A percentile compares a stretch with the other conserved stretches of the same genome.
phyloP scores from a whole-genome alignment of 768 basidiomycete genomes.

The Cystobasidium ongulense region DNA sequence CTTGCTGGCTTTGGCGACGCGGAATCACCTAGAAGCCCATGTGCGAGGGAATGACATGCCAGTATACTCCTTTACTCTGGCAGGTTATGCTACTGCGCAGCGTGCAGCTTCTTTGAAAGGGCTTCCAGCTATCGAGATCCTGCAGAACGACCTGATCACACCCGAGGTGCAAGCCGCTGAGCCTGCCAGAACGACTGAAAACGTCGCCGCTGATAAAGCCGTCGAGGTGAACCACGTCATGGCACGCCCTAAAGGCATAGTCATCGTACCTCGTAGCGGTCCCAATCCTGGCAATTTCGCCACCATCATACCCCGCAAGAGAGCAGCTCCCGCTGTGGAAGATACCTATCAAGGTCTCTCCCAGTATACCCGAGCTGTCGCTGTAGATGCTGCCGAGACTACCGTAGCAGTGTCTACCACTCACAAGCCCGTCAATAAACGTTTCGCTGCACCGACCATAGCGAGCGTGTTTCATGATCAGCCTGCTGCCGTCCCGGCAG shows the following conservation, averaged over 20 bases:
- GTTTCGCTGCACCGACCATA: neutral
- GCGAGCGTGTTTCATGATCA: neutral
- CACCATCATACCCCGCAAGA: neutral
- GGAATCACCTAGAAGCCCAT: neutral
- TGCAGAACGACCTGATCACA: neutral
- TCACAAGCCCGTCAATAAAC: neutral
- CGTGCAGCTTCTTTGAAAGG: neutral
- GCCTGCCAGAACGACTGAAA: neutral
- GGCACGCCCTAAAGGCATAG: neutral
- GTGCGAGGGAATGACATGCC: neutral
- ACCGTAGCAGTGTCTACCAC: neutral
- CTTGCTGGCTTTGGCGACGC: neutral
- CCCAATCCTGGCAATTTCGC: neutral
- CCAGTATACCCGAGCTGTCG: neutral
- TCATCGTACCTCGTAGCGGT: neutral
- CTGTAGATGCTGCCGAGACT: neutral
- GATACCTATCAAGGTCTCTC: neutral
- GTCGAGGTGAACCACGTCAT: no score
- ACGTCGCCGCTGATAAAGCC: no score
- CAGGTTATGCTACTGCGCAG: neutral
- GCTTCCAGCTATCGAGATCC: neutral
- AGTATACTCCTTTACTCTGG: neutral
- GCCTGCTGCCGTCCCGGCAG: neutral
- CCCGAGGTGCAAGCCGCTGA: neutral
- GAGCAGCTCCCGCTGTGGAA: neutral